Evolutionary conservation across 2,329 filamentous ascomycete species (phyloP).

Genomic region (Hymenoscyphus occultus): DNA sequence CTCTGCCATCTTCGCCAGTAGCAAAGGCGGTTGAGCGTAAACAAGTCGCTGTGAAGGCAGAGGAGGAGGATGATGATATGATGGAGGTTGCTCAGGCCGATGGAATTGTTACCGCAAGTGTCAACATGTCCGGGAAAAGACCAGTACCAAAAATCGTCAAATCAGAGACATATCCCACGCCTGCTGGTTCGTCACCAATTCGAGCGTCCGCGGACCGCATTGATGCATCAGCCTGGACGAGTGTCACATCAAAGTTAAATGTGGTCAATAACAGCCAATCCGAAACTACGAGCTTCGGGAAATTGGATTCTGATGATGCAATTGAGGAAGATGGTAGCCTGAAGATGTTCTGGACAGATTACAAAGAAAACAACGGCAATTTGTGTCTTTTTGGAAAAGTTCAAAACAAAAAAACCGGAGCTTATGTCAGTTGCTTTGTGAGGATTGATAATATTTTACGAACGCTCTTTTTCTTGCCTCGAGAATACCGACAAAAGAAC

Average conservation of each 20-base stretch:
- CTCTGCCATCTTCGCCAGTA: slow-evolving; percentile 81
- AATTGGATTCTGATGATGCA: slow-evolving; percentile 79
- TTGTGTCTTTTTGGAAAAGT: slow-evolving; percentile 96
- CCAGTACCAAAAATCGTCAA: slow-evolving; percentile 74
- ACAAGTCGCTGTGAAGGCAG: slow-evolving; percentile 53
- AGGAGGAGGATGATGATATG: slow-evolving; percentile 73
- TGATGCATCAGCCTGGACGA: slow-evolving; percentile 84
- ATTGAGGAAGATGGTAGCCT: slow-evolving; percentile 91
- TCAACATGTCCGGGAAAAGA: slow-evolving; percentile 82
- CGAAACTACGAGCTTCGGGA: slow-evolving; percentile 66
- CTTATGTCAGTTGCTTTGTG: slow-evolving; percentile 87
- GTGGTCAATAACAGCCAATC: slow-evolving; percentile 73
- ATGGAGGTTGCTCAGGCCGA: slow-evolving; percentile 82
- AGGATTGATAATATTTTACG: slow-evolving; percentile 93
- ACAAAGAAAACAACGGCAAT: slow-evolving; percentile 86
- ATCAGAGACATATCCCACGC: slow-evolving; percentile 63
- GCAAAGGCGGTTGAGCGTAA: slow-evolving; percentile 75
- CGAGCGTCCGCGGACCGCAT: slow-evolving; percentile 58
- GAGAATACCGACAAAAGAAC: slow-evolving; percentile 62
- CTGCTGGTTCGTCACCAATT: slow-evolving; percentile 72
- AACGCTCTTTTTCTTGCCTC: slow-evolving; percentile 89
- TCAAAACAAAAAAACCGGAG: slow-evolving; percentile 76
- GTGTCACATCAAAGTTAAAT: slow-evolving; percentile 81
- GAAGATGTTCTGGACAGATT: slow-evolving; percentile 96
- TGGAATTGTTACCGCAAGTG: slow-evolving; percentile 64